Evolutionary conservation across 768 basidiomycete species (phyloP), one percentile per base, ranked within the genome.

Genomic region (Termitomyces sp.): DNA sequence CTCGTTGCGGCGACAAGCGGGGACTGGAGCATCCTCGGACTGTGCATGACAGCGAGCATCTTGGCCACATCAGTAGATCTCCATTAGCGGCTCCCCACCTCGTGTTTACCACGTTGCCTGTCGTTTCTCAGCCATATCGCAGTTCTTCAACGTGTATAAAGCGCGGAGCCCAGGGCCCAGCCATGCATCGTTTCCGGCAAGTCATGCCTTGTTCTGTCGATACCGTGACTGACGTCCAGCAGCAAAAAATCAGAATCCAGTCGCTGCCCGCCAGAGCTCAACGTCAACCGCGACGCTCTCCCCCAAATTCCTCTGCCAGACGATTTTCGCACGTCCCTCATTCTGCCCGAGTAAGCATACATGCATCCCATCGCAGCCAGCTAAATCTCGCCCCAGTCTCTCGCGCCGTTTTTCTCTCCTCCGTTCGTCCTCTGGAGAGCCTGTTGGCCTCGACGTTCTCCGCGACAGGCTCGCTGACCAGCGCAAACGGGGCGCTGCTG

Each of bases 281-380:
- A 66, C 46, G 58, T 30, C 16, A 49, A 66, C 46, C 74, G 73
- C 60, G 76, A 76, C 48, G 63, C 69, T 50, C 74, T 85, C 2
- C 83, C 82, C 51, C 78, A 81, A 63, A 78, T 93, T 18, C 87
- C 89, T 55, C 81, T 87, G 9, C 75, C 79, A 47, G 84, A 82
- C 76, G 85, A 91, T 72, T 94, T 94, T 76, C 88, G 92, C 67
- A 91, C 92, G 33, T 92, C 91, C 60, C 81, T 88, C 69, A 92
- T 94, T 66, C 74, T 94, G 51, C 90, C 90, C 70, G 89, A 88
- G 92, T 94, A 74, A 76, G 89, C 51, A 50, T 44, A 5, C 18
- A 32, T 14, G 55, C 32, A 55, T 64, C 50, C 23, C 65, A 57
- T 60, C 51, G 55, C 55, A 5, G 1, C 12, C 10, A 9, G 1